phyloP scores from a whole-genome alignment of 2,329 filamentous ascomycete species.

The Neofusicoccum laricinum region DNA sequence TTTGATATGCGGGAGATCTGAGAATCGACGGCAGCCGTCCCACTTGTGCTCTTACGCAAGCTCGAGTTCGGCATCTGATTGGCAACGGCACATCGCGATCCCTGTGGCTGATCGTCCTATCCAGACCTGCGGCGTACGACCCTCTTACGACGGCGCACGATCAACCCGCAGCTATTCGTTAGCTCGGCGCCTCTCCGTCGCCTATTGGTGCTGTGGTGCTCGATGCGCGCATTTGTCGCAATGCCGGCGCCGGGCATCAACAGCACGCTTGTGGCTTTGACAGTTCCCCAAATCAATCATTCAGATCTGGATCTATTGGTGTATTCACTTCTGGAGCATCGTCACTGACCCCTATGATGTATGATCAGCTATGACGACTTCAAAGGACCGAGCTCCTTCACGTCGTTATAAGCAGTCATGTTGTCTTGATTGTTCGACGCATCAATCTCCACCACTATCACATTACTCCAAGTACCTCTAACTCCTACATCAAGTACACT shows the following conservation, averaged over 20 bases:
- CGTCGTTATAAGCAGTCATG: neutral
- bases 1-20: neutral
- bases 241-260: neutral
- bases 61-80: no score
- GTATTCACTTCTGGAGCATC: neutral
- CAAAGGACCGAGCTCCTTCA: neutral
- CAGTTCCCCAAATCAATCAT: neutral
- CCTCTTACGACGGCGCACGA: neutral
- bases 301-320: neutral
- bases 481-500: neutral
- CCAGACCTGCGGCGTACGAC: neutral
- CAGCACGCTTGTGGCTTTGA: neutral
- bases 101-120: neutral
- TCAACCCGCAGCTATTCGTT: neutral
- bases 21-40: neutral
- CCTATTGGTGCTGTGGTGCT: neutral
- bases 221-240: neutral
- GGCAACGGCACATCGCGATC: neutral
- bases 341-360: neutral
- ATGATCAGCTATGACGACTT: neutral
- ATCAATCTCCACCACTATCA: no score
- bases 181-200: neutral
- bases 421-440: no score
- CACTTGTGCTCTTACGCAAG: neutral
- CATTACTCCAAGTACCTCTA: neutral